Percentiles rank a stretch among this genome's conserved stretches.
Evolutionary conservation across 306 rosid species (phyloP).

Genomic region (Lupinus albus): DNA sequence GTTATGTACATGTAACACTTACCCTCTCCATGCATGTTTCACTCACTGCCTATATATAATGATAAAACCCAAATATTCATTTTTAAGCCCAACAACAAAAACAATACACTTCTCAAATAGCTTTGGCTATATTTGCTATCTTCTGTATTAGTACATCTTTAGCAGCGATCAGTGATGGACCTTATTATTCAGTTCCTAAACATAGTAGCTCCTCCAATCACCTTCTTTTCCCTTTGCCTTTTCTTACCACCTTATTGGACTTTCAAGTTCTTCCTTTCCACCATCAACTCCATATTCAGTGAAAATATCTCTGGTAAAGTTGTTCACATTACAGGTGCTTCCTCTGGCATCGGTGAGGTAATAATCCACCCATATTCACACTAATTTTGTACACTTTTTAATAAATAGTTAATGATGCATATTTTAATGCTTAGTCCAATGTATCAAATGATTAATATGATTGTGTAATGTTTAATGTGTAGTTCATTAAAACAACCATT

Average conservation of each 20-base stretch:
- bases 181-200: slow-evolving; percentile 57
- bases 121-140: not conserved
- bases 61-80: not conserved
- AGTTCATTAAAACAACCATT: no score
- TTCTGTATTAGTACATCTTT: not conserved
- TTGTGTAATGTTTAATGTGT: no score
- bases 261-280: slow-evolving; percentile 48
- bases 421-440: no score
- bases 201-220: slow-evolving; percentile 57
- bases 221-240: slow-evolving; percentile 57
- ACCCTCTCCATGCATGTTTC: not conserved
- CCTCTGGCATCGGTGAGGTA: slow-evolving; percentile 52
- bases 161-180: slow-evolving; percentile 34
- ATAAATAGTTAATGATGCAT: no score
- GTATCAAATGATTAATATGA: no score
- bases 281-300: slow-evolving; percentile 37
- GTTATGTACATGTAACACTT: not conserved
- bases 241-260: slow-evolving; percentile 58
- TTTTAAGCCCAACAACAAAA: not conserved
- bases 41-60: slow-evolving; percentile 1
- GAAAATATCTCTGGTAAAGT: slow-evolving; percentile 67
- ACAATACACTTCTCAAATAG: not conserved
- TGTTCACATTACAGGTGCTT: slow-evolving; percentile 73
- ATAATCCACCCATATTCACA: no score
- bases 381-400: no score